These are phyloP conservation scores for Leccinum subspadiceum DNA, from an alignment of 1,284 basidiomycete species.

Conservation along the genomic window DNA sequence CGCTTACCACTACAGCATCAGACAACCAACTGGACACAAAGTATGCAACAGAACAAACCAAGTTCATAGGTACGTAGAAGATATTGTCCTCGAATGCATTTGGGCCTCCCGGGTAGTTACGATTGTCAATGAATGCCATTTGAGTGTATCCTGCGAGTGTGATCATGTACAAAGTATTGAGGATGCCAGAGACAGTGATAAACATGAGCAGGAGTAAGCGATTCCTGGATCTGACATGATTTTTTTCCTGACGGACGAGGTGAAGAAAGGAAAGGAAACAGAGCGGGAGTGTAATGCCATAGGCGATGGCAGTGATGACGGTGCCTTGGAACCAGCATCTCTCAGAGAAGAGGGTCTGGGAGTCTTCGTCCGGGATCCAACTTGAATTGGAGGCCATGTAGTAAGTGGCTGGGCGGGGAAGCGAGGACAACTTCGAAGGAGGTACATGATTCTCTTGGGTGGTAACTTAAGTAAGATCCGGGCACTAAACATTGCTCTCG, in stretches of 20 bases:
- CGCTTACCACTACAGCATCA: too few relatives aligned
- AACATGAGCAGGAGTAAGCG: neutral
- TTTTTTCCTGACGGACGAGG: neutral
- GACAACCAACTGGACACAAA: too few relatives aligned
- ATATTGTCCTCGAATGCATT: neutral
- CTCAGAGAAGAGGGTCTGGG: neutral
- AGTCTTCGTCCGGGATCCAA: neutral
- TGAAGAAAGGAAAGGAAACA: neutral
- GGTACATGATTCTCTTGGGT: too few relatives aligned
- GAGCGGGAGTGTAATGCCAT: neutral
- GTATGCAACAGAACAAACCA: too few relatives aligned
- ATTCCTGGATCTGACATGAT: neutral
- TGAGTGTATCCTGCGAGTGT: too few relatives aligned
- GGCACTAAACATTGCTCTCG: too few relatives aligned
- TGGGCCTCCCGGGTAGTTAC: too few relatives aligned
- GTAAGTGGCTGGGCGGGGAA: neutral
- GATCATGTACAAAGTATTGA: too few relatives aligned
- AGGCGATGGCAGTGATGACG: neutral
- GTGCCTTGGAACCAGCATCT: neutral
- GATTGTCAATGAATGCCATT: too few relatives aligned
- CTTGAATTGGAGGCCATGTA: neutral
- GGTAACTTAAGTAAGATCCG: too few relatives aligned
- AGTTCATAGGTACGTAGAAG: neutral
- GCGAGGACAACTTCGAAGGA: neutral
- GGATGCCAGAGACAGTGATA: neutral